Conservation (phyloP, 1,139 yeast genomes). For the Saccharomycopsis crataegensis region DNA sequence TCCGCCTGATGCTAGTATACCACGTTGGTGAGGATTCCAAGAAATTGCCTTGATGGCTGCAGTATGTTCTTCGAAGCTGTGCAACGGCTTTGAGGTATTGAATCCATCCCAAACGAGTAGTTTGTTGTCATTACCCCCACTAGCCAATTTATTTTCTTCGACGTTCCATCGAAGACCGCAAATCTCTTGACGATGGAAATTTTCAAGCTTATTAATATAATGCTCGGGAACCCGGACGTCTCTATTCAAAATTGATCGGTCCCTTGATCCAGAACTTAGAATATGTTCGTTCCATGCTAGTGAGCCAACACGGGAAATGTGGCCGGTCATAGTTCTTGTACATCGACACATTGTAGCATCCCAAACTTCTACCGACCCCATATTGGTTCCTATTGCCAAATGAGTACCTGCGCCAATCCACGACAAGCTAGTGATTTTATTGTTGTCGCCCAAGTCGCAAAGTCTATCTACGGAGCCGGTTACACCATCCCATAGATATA, state of each 20-base stretch:
- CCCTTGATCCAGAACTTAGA: slow-evolving; percentile 81
- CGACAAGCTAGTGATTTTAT: slow-evolving; percentile 67
- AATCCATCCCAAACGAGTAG: slow-evolving; percentile 84
- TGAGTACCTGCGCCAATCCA: slow-evolving; percentile 97
- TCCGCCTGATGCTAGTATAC: slow-evolving; percentile 90
- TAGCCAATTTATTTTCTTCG: slow-evolving; percentile 79
- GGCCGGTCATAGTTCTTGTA: slow-evolving; percentile 90
- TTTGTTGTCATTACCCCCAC: slow-evolving; percentile 91
- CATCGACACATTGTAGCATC: slow-evolving; percentile 83
- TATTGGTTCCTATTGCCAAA: slow-evolving; percentile 82
- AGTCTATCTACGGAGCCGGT: slow-evolving; percentile 79
- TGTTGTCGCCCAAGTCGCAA: slow-evolving; percentile 52
- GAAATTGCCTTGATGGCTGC: slow-evolving; percentile 97
- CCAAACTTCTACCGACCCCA: slow-evolving; percentile 91
- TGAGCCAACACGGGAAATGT: slow-evolving; percentile 74
- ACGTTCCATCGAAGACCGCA: slow-evolving; percentile 94
- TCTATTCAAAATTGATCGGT: slow-evolving; percentile 74
- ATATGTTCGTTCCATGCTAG: slow-evolving; percentile 94
- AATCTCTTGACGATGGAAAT: slow-evolving; percentile 80
- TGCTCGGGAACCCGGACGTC: slow-evolving; percentile 89
- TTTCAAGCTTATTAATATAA: slow-evolving; percentile 59
- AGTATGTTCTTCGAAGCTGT: slow-evolving; percentile 71
- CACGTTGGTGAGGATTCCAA: slow-evolving; percentile 97
- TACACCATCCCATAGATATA: slow-evolving; percentile 85
- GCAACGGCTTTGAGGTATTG: slow-evolving; percentile 49